These are phyloP conservation scores for Serendipita sp. DNA, from an alignment of 768 basidiomycete genomes.

Conservation along the genomic window DNA sequence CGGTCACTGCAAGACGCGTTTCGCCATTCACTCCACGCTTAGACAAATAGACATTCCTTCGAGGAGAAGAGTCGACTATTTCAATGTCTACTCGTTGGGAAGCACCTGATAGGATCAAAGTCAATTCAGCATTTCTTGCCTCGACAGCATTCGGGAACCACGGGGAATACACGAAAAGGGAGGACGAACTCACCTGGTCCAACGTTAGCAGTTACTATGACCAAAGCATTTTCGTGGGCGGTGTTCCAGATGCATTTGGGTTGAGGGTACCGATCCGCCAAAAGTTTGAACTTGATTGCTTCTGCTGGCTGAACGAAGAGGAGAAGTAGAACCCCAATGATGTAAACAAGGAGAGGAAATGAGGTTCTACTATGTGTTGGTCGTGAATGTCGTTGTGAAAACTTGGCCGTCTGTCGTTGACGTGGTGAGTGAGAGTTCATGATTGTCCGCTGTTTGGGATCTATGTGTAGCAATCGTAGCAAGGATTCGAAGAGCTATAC, in stretches of 20 bases:
- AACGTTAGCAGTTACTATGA: slow-evolving; percentile 92
- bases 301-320: slow-evolving; percentile 18
- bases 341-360: background rate
- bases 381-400: background rate
- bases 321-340: slow-evolving; percentile 13
- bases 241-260: slow-evolving; percentile 92
- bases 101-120: slow-evolving; percentile 21
- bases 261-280: slow-evolving; percentile 52
- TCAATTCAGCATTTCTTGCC: background rate
- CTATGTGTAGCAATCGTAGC: too few species aligned
- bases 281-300: slow-evolving; percentile 78
- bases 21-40: slow-evolving; percentile 82
- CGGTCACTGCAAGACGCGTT: slow-evolving; percentile 83
- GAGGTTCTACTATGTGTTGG: background rate
- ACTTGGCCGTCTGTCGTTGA: background rate
- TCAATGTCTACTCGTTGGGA: slow-evolving; percentile 84
- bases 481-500: too few species aligned
- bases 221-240: slow-evolving; percentile 69
- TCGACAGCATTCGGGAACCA: background rate
- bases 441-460: too few species aligned
- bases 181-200: slow-evolving; percentile 23
- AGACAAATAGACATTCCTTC: slow-evolving; percentile 77
- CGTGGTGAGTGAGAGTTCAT: background rate
- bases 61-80: slow-evolving; percentile 73
- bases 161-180: slow-evolving; percentile 9